Conservation (phyloP, 2,329 filamentous ascomycete genomes). For the Sclerotinia nivalis region DNA sequence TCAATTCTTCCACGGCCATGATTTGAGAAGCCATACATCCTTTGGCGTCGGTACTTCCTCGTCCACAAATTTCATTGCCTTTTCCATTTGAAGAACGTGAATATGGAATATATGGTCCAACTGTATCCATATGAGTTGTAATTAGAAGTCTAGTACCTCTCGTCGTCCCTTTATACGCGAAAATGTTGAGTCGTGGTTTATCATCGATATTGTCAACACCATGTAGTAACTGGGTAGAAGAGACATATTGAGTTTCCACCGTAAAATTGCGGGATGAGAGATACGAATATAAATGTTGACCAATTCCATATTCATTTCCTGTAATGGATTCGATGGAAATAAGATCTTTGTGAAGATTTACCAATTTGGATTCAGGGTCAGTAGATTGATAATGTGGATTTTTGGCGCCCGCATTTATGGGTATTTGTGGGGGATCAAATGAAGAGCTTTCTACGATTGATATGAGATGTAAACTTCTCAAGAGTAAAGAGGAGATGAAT, state of each 20-base stretch:
- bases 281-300: constrained; percentile 2
- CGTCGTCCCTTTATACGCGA: constrained; percentile 54
- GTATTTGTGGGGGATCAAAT: neutral
- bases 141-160: constrained; percentile 51
- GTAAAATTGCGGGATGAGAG: constrained; percentile 19
- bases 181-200: constrained; percentile 52
- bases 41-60: constrained; percentile 71
- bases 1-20: constrained; percentile 60
- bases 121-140: constrained; percentile 64
- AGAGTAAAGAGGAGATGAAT: neutral
- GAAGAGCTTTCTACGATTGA: neutral
- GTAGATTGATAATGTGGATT: neutral
- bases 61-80: constrained; percentile 59
- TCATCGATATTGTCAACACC: neutral
- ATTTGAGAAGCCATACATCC: constrained; percentile 70
- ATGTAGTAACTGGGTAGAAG: neutral
- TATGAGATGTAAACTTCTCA: neutral
- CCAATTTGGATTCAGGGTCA: neutral
- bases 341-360: constrained; percentile 5
- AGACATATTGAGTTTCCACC: constrained; percentile 13
- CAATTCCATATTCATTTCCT: constrained; percentile 11
- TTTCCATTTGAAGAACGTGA: constrained; percentile 33
- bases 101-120: constrained; percentile 50
- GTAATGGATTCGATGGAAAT: constrained; percentile 13
- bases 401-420: neutral